Percentiles rank a stretch among this genome's conserved stretches.
Conservation (phyloP, 768 basidiomycete genomes). For the Lactarius akahatsu region DNA sequence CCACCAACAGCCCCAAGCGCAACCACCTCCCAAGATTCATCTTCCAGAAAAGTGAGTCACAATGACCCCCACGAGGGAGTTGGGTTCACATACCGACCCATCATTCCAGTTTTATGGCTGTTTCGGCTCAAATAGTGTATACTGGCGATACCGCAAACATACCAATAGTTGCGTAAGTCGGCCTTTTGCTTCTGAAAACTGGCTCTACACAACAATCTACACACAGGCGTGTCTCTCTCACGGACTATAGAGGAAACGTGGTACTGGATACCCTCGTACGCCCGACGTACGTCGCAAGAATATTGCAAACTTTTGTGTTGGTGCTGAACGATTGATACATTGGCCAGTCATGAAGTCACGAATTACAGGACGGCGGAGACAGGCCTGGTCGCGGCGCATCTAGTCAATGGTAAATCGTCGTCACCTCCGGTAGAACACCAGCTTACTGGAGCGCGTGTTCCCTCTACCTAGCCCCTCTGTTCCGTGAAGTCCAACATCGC, state of each 20-base stretch:
- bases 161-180: conserved; percentile 54
- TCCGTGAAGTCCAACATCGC: conserved; percentile 46
- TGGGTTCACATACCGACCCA: conserved; percentile 15
- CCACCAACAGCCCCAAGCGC: conserved; percentile 14
- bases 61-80: conserved; percentile 11
- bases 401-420: conserved; percentile 41
- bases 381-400: conserved; percentile 42
- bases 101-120: conserved; percentile 45
- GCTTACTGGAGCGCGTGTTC: not conserved
- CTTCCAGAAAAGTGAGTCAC: conserved; percentile 33
- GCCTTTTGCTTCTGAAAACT: not conserved
- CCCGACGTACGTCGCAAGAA: conserved; percentile 44
- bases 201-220: not conserved
- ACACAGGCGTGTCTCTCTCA: conserved; percentile 49
- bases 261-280: conserved; percentile 52
- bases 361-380: conserved; percentile 50
- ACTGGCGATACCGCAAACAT: conserved; percentile 42
- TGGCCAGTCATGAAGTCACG: conserved; percentile 45
- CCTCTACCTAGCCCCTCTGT: conserved; percentile 43
- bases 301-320: not conserved
- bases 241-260: conserved; percentile 47
- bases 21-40: conserved; percentile 32
- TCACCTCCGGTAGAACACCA: not conserved
- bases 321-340: not conserved
- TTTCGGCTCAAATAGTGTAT: conserved; percentile 46